phyloP scores from a whole-genome alignment of 805 yeast species.

The Kodamaea lidongshanica region DNA sequence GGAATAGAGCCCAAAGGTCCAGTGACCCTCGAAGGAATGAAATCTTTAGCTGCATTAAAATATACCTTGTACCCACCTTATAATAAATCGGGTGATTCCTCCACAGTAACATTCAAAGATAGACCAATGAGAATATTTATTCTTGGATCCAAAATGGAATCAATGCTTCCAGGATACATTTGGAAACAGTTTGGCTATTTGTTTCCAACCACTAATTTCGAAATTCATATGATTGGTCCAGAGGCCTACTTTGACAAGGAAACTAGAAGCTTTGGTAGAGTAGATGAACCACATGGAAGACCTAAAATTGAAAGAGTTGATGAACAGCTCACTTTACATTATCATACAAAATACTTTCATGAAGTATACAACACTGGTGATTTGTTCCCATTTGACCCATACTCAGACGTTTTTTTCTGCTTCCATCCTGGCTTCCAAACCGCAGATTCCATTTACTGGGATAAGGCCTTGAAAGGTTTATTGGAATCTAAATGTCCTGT shows the following conservation, averaged over 20 bases:
- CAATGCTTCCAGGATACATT: conserved; percentile 87
- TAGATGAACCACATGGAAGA: conserved; percentile 44
- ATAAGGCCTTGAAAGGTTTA: conserved; percentile 75
- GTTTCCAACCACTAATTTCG: conserved; percentile 77
- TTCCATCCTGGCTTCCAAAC: conserved; percentile 95
- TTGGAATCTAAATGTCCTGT: conserved; percentile 91
- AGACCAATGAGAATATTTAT: conserved; percentile 87
- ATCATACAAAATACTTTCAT: conserved; percentile 89
- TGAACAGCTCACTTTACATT: conserved; percentile 63
- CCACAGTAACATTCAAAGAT: conserved; percentile 58
- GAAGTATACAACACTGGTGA: conserved; percentile 87
- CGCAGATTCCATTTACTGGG: conserved; percentile 79
- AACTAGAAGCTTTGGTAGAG: conserved; percentile 55
- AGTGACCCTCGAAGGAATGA: conserved; percentile 83
- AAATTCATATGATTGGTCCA: conserved; percentile 90
- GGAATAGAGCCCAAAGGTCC: conserved; percentile 78
- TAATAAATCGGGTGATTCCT: conserved; percentile 37
- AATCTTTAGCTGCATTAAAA: conserved; percentile 86
- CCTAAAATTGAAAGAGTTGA: conserved; percentile 73
- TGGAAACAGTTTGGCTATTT: conserved; percentile 90
- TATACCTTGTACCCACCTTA: conserved; percentile 76
- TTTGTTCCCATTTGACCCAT: conserved; percentile 97
- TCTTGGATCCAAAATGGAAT: conserved; percentile 88
- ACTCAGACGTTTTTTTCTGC: conserved; percentile 82
- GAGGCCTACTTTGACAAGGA: conserved; percentile 72